Conservation (phyloP, 2,329 filamentous ascomycete species). For the Apiospora rasikravindrae region DNA sequence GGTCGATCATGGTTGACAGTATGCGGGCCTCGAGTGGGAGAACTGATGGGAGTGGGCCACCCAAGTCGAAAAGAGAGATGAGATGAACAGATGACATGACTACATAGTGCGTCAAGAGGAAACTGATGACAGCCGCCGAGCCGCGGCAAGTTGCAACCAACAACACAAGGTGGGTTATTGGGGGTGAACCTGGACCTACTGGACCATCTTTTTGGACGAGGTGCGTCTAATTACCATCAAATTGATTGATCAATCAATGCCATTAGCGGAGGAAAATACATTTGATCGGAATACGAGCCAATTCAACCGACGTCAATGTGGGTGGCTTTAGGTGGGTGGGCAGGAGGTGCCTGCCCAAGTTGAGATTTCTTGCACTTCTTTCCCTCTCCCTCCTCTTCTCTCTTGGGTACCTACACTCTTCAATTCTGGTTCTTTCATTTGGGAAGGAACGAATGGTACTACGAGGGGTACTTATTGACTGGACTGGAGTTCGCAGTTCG, state of each 20-base stretch:
- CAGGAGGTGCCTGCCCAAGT: not conserved
- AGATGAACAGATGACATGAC: constrained; percentile 11
- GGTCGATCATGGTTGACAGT: not conserved
- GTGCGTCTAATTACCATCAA: not conserved
- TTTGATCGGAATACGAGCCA: not conserved
- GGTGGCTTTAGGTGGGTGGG: not conserved
- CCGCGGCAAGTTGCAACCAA: not conserved
- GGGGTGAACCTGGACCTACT: not conserved
- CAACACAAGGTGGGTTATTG: not conserved
- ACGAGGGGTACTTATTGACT: not conserved
- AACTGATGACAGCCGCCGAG: constrained; percentile 11
- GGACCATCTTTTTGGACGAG: not conserved
- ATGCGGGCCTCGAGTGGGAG: not conserved
- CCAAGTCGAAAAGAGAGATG: not conserved
- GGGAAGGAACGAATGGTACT: not conserved
- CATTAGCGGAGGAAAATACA: not conserved
- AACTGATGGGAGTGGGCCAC: not conserved
- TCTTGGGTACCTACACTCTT: not conserved
- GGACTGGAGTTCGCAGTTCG: not conserved
- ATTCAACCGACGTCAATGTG: not conserved
- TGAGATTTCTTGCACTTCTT: not conserved
- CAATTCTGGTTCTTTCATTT: not conserved
- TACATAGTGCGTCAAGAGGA: not conserved
- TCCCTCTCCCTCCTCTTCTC: not conserved
- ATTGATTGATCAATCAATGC: not conserved